Base-by-base conservation (phyloP, 1,284 basidiomycete species). In the Singerocomus rubriflavus region DNA sequence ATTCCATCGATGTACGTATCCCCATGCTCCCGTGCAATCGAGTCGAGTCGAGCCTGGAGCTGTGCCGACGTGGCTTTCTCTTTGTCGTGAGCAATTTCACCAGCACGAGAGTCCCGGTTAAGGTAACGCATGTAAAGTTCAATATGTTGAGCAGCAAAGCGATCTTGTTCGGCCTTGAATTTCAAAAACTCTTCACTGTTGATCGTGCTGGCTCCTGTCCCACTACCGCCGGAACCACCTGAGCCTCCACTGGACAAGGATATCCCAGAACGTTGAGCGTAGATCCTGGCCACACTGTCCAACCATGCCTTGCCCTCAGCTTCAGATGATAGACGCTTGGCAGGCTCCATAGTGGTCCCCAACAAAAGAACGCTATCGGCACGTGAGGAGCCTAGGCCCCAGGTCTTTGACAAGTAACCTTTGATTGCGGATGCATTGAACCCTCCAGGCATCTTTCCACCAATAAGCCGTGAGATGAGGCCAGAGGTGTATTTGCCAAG, bases 111-210 rank as follows among this genome's bases (percentile, higher is more conserved):
- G 69, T 99, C 97, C 48, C 88, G 88, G 58, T 89, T 88, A 62
- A 99, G 85, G 72, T 99, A 97, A 56, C 97, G 91, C 83, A 95
- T 93, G 66, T 96, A 91, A 17, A 98, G 81, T 67, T 98, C 94
- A 55, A 99, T 84, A 64, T 99, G 93, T 63, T 96, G 92, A 48
- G 85, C 79, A 17, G 92, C 93, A 61, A 98, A 96, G 53, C 88
- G 83, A 67, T 97, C 83, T 71, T 99, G 96, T 58, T 96, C 91
- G 14, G 84, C 78, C 63, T 95, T 91, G 81, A 98, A 96, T 73
- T 95, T 94, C 70, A 94, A 75, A 79, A 99, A 97, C 69, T 98
- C 94, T 72, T 99, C 96, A 66, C 92, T 95, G 77, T 97, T 97
- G 78, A 98, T 98, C 39, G 88, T 87, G 1, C 86, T 85, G 27